These are phyloP conservation scores for Oryza punctata DNA, from an alignment of 176 grass and related monocot genomes.

Conservation along the genomic window DNA sequence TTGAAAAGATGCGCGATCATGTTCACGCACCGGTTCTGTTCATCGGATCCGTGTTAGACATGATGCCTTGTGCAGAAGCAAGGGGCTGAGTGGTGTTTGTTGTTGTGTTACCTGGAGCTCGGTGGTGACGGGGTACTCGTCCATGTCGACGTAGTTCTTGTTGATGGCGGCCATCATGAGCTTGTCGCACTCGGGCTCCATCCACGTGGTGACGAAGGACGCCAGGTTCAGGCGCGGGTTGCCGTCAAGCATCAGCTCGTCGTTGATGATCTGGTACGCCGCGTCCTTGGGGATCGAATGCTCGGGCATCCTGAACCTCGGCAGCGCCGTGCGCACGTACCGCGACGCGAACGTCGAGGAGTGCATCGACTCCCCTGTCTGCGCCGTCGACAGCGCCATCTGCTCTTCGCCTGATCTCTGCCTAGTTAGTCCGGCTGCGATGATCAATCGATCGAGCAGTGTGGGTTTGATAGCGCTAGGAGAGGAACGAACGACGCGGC, in stretches of 20 bases:
- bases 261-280: conserved; percentile 99
- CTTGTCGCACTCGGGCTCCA: conserved; percentile 99
- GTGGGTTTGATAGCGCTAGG: not conserved
- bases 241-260: conserved; percentile 99
- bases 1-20: conserved; percentile 80
- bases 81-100: not conserved
- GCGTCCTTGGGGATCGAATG: conserved; percentile 80
- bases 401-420: not conserved
- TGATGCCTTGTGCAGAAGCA: not conserved
- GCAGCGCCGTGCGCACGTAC: conserved; percentile 55
- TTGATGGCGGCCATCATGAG: conserved; percentile 90
- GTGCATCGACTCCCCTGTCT: conserved; percentile 59
- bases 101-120: conserved; percentile 76
- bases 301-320: conserved; percentile 53
- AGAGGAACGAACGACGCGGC: not conserved
- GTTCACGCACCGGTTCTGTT: conserved; percentile 78
- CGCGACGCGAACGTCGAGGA: conserved; percentile 85
- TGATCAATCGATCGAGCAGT: not conserved
- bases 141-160: conserved; percentile 99
- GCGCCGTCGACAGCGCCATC: conserved; percentile 61
- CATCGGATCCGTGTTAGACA: too few species aligned
- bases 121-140: conserved; percentile 96
- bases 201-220: conserved; percentile 97
- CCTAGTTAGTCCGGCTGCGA: not conserved
- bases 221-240: conserved; percentile 96